phyloP scores from a whole-genome alignment of 345 rosid genomes.

The Moringa oleifera region DNA sequence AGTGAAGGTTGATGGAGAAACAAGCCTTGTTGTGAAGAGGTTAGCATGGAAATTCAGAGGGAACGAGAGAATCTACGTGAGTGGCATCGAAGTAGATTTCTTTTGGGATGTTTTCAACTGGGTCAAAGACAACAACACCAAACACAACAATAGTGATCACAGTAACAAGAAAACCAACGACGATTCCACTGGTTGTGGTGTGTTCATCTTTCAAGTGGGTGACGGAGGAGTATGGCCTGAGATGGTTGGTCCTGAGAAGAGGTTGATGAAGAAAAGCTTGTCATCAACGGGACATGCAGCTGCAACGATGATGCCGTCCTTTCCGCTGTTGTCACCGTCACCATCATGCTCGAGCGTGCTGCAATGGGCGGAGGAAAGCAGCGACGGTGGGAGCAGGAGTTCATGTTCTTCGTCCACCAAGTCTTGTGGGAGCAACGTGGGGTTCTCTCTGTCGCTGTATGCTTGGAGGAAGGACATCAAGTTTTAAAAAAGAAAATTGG shows the following conservation, averaged over 20 bases:
- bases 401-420: conserved; percentile 49
- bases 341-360: conserved; percentile 45
- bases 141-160: not conserved
- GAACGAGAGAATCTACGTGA: conserved; percentile 35
- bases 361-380: conserved; percentile 71
- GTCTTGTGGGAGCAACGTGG: conserved; percentile 43
- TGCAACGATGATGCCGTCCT: conserved; percentile 13
- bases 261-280: conserved; percentile 43
- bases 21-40: conserved; percentile 36
- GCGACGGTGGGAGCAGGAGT: conserved; percentile 51
- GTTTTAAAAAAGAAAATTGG: too few species aligned
- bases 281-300: conserved; percentile 16
- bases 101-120: conserved; percentile 57
- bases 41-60: conserved; percentile 59
- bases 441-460: conserved; percentile 48
- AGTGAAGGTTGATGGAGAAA: conserved; percentile 45
- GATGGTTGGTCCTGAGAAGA: conserved; percentile 54
- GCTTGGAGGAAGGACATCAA: conserved; percentile 47
- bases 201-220: conserved; percentile 59
- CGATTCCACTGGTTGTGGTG: conserved; percentile 30
- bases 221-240: conserved; percentile 63
- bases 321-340: conserved; percentile 24
- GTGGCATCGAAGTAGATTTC: conserved; percentile 42
- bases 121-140: conserved; percentile 13
- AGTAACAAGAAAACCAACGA: not conserved